These are phyloP conservation scores for Xylaria sp. DNA, from an alignment of 2,329 filamentous ascomycete genomes.

Conservation along the genomic window DNA sequence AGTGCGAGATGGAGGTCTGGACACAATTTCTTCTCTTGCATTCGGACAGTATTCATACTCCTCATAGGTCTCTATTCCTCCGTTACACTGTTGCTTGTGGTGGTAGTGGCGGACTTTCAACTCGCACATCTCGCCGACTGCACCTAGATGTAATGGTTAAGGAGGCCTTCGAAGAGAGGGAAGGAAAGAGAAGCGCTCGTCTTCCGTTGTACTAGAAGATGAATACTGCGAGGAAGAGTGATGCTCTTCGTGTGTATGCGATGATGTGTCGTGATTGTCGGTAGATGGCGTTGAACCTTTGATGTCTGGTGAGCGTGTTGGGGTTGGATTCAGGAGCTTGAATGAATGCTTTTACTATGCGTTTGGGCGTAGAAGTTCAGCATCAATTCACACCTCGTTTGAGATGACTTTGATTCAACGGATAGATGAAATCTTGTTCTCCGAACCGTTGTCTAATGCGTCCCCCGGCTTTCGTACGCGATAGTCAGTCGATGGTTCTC, in stretches of 20 bases:
- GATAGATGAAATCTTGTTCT: background rate
- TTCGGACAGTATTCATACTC: conserved; percentile 59
- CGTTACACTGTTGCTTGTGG: conserved; percentile 57
- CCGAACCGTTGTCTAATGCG: background rate
- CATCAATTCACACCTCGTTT: background rate
- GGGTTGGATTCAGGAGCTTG: background rate
- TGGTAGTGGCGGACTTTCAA: conserved; percentile 58
- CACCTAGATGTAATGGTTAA: background rate
- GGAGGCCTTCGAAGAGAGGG: background rate
- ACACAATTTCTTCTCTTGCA: conserved; percentile 46
- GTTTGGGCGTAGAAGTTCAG: background rate
- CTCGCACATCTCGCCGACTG: no score
- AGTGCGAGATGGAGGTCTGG: background rate
- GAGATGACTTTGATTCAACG: background rate
- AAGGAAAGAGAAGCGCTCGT: background rate
- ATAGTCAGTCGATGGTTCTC: background rate
- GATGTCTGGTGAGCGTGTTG: background rate
- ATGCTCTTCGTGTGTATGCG: conserved; percentile 1
- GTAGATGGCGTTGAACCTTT: background rate
- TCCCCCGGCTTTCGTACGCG: background rate
- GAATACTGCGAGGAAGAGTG: background rate
- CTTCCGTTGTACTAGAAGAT: background rate
- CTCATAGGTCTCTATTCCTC: conserved; percentile 54
- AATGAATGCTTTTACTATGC: background rate
- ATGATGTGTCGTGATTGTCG: background rate